These are phyloP conservation scores for Glarea lozoyensis DNA, from an alignment of 495 filamentous ascomycete genomes.

Conservation along the genomic window DNA sequence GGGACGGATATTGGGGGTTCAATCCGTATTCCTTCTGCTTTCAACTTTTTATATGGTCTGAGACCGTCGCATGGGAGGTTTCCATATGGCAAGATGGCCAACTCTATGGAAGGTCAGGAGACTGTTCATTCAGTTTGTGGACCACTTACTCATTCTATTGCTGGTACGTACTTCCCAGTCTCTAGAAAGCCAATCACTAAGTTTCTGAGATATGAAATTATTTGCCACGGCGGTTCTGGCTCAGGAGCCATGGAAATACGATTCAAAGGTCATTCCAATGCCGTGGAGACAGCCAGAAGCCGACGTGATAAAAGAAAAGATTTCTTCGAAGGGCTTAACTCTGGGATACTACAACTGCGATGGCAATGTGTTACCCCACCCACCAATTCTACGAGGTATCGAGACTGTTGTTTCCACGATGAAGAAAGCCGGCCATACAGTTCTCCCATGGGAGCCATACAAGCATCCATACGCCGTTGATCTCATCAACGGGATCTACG, in stretches of 20 bases:
- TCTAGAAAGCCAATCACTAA: constrained; percentile 19
- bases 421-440: constrained; percentile 28
- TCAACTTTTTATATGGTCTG: constrained; percentile 47
- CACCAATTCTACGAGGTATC: constrained; percentile 43
- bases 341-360: constrained; percentile 63
- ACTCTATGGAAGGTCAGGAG: constrained; percentile 49
- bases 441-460: constrained; percentile 33
- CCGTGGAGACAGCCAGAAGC: constrained; percentile 41
- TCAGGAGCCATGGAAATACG: constrained; percentile 51
- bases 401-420: constrained; percentile 28
- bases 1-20: constrained; percentile 69
- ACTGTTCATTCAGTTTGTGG: constrained; percentile 32
- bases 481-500: constrained; percentile 30
- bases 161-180: constrained; percentile 43
- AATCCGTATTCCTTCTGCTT: constrained; percentile 52
- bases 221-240: constrained; percentile 53
- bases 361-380: constrained; percentile 51
- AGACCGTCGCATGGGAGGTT: constrained; percentile 51
- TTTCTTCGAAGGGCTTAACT: constrained; percentile 20
- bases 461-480: constrained; percentile 26
- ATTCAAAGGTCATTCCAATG: constrained; percentile 49
- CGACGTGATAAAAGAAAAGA: constrained; percentile 23
- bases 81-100: constrained; percentile 40
- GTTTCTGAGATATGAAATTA: constrained; percentile 41
- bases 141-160: constrained; percentile 23